Conservation (phyloP, 169 alveolate genomes). For the Plasmodium relictum region DNA sequence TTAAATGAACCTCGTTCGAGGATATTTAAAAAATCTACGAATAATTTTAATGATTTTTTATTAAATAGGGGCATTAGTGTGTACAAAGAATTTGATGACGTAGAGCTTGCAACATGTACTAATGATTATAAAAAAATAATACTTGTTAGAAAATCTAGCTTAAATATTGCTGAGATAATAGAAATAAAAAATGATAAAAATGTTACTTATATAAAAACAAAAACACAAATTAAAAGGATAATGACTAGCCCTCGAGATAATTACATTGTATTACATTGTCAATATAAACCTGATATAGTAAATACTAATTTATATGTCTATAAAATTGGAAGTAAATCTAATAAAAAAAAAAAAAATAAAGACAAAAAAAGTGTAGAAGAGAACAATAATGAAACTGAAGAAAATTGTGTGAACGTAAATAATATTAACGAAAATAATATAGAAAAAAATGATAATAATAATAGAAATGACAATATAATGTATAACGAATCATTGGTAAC, state of each 20-base stretch:
- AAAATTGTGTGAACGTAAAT: neutral
- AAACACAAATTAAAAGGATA: conserved; percentile 57
- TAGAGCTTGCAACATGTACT: conserved; percentile 61
- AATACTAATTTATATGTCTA: conserved; percentile 40
- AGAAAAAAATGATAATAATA: neutral
- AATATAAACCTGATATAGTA: conserved; percentile 46
- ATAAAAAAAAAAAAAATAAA: conserved; percentile 36
- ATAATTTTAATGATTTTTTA: conserved; percentile 49
- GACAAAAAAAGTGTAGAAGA: neutral
- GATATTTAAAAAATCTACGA: conserved; percentile 18
- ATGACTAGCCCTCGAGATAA: conserved; percentile 50
- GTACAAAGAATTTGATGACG: conserved; percentile 50
- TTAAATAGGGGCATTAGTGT: conserved; percentile 46
- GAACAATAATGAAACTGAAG: neutral
- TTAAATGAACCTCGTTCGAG: neutral
- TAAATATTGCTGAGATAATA: conserved; percentile 59
- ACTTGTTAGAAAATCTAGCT: conserved; percentile 26
- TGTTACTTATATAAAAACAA: conserved; percentile 33
- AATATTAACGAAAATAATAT: neutral
- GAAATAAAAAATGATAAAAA: conserved; percentile 24
- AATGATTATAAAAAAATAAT: conserved; percentile 62
- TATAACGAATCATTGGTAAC: conserved; percentile 28
- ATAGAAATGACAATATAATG: neutral
- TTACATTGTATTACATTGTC: conserved; percentile 55
- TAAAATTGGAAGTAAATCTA: neutral